Base-by-base conservation (phyloP, 2,329 filamentous ascomycete genomes). In the Rutstroemia sp. region DNA sequence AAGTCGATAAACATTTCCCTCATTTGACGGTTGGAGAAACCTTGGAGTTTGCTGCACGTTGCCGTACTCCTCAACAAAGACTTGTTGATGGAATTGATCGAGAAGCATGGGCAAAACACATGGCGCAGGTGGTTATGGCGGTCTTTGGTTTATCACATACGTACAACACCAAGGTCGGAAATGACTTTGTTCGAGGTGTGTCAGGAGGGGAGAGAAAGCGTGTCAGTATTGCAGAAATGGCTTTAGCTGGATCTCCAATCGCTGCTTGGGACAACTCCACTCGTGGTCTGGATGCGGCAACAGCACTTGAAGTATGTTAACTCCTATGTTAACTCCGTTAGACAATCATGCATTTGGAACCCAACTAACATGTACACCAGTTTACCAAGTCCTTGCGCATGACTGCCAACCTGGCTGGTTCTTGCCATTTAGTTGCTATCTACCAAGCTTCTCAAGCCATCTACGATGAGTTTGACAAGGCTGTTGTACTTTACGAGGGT, bases 141-240 rank as follows among this genome's bases (percentile, higher is more conserved):
- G 71, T 86, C 0, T 54, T 88, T 63, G 87, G 86, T 63, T 80
- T 91, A 21, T 82, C 82, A 16, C 86, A 90, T 65, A 87, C 85
- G 0, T 77, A 85, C 64, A 79, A 85, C 58, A 91, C 88, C 8
- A 87, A 85, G 64, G 86, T 92, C 6, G 88, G 88, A 6, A 84
- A 90, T 58, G 86, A 90, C 62, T 83, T 87, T 45, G 78, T 91
- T 3, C 82, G 68, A 5, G 88, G 88, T 47, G 80, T 89, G 0
- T 85, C 81, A 1, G 86, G 86, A 21, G 86, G 86, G 21, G 86
- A 89, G 67, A 77, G 85, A 53, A 92, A 95, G 73, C 84, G 90
- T 68, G 89, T 94, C 6, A 88, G 84, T 45, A 90, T 94, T 58
- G 88, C 87, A 0, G 89, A 94, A 70, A 89, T 89, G 62, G 79